Conservation (phyloP, 2,329 filamentous ascomycete genomes). For the Rhynchosporium secalis region DNA sequence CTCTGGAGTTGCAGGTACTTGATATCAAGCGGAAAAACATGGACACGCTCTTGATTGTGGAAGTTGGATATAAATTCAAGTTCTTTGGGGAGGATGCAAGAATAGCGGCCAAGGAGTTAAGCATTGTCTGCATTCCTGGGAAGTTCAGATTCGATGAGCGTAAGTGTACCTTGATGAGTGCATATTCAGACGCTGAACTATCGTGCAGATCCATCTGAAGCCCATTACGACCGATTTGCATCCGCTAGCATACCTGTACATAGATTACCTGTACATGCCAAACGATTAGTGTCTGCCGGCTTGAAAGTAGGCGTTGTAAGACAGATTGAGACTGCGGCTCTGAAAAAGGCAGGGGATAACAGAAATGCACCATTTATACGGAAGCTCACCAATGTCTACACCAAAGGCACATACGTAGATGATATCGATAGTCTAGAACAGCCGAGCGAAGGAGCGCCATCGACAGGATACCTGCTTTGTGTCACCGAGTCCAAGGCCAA, state of each 20-base stretch:
- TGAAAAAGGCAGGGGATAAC: conserved; percentile 95
- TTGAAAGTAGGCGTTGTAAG: conserved; percentile 95
- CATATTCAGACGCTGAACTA: conserved; percentile 26
- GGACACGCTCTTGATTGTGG: conserved; percentile 87
- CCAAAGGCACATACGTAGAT: conserved; percentile 96
- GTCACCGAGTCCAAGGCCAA: conserved; percentile 84
- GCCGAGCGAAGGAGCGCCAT: conserved; percentile 52
- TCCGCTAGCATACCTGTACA: conserved; percentile 95
- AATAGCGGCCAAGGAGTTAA: conserved; percentile 82
- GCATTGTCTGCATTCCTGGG: conserved; percentile 95
- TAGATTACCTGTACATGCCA: conserved; percentile 88
- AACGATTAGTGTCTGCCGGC: conserved; percentile 85
- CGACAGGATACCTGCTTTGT: conserved; percentile 86
- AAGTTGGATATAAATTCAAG: conserved; percentile 97
- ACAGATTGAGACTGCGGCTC: conserved; percentile 89
- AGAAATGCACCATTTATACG: conserved; percentile 88
- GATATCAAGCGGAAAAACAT: conserved; percentile 91
- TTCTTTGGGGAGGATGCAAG: conserved; percentile 97
- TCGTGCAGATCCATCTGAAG: conserved; percentile 73
- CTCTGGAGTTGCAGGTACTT: conserved; percentile 89
- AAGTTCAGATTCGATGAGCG: conserved; percentile 93
- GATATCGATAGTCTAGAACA: conserved; percentile 79
- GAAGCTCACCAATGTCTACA: conserved; percentile 94
- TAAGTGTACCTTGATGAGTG: conserved; percentile 42
- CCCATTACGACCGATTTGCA: conserved; percentile 87